Evolutionary conservation across 306 rosid genomes (phyloP), one percentile per base, ranked within the genome.

Genomic region (Rosa persica): DNA sequence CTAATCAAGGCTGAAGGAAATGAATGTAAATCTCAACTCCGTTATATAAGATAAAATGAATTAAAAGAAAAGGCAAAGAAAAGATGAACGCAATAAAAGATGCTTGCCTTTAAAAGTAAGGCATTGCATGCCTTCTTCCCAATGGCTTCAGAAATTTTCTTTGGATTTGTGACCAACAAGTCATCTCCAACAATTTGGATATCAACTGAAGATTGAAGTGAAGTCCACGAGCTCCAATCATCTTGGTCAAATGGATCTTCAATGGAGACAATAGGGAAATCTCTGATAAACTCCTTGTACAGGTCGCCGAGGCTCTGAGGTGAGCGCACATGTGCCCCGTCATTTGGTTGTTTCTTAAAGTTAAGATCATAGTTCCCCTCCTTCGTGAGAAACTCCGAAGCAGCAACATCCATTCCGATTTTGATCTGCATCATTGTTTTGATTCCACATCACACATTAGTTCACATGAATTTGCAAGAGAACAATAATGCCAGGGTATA

Each of bases 201-300:
- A 85, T 91, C 94, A 66, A 96, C 97, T 22, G 96, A 87, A 69
- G 99, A 96, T n/a, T 75, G 94, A 46, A 96, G 85, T 54, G 93
- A 89, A 81, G 94, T 61, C 99, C 99, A 96, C 3, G 98, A 96
- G 75, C 90, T 77, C 99, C 99, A 96, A 80, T 96, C 99, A 81
- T 96, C 99, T 89, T 96, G 99, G 75, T 96, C 99, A 80, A 96
- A 96, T 5, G 99, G 99, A 82, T 96, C 99, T 89, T 96, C 99
- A 47, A 96, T 93, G 39, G 99, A 96, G 49, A 91, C 98, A 76
- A 96, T 96, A 12, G 97, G 99, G 69, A 96, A 96, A 69, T 96
- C 99, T 84, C 80, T 87, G 54, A 95, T 89, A 52, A 96, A 96
- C 61, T 90, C 91, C 87, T 78, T 80, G 86, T 93, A 96, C 74